Evolutionary conservation across 2,329 filamentous ascomycete genomes (phyloP).

Genomic region (Aspergillus hiratsukae): DNA sequence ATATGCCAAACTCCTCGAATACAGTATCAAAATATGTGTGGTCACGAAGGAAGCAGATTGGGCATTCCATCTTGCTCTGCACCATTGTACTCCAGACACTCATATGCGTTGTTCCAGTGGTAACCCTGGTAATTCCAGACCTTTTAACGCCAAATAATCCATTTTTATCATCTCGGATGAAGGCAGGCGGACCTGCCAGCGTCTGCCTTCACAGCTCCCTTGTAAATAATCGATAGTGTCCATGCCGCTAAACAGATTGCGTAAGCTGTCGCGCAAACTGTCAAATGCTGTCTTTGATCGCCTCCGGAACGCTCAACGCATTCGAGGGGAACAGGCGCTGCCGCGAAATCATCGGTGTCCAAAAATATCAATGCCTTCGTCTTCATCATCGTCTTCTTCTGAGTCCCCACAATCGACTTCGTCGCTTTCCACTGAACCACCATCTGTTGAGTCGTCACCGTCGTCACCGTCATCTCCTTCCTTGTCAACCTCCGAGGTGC

Average conservation of each 20-base stretch:
- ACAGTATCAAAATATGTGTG: not conserved
- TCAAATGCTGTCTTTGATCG: not conserved
- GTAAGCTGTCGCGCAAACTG: not conserved
- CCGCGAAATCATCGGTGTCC: slow-evolving; percentile 44
- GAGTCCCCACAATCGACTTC: slow-evolving; percentile 27
- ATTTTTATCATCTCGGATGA: not conserved
- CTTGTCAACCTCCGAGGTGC: slow-evolving; percentile 3
- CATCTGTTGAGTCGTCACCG: slow-evolving; percentile 18
- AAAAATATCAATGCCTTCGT: slow-evolving; percentile 49
- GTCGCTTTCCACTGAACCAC: slow-evolving; percentile 11
- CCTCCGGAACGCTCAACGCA: slow-evolving; percentile 1
- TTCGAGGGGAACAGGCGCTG: not conserved
- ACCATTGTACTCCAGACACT: not conserved
- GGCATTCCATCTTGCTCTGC: not conserved
- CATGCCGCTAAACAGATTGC: not conserved
- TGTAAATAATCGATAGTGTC: not conserved
- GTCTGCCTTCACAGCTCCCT: not conserved
- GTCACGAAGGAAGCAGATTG: not conserved
- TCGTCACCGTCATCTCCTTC: slow-evolving; percentile 16
- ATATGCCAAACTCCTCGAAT: not conserved
- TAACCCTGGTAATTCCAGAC: not conserved
- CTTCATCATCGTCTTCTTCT: slow-evolving; percentile 41
- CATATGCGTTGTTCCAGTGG: not conserved
- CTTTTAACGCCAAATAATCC: slow-evolving; percentile 5
- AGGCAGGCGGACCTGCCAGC: slow-evolving; percentile 12